phyloP scores from a whole-genome alignment of 2,329 filamentous ascomycete genomes.

The Colletotrichum trifolii region DNA sequence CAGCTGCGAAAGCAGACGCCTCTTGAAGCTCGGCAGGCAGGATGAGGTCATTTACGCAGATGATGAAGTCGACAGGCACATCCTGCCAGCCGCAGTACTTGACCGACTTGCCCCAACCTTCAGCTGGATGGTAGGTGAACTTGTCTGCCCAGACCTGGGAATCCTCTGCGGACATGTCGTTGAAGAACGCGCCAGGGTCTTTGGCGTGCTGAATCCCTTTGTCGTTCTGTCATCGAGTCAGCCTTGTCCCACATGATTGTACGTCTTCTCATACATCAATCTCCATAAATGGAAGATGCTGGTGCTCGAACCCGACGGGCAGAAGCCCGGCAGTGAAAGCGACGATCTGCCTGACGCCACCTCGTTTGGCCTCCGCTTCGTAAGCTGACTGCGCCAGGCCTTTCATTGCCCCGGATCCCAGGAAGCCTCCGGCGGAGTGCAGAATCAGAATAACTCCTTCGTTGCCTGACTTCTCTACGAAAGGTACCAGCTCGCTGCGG shows the following conservation, averaged over 20 bases:
- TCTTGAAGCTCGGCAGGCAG: neutral
- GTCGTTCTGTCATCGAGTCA: neutral
- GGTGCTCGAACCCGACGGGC: constrained; percentile 1
- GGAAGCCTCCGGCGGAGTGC: neutral
- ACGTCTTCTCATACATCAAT: neutral
- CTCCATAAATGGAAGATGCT: neutral
- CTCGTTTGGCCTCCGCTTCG: neutral
- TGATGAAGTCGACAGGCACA: neutral
- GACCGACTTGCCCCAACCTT: neutral
- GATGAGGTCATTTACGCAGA: neutral
- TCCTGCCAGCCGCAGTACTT: neutral
- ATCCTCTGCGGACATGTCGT: constrained; percentile 2
- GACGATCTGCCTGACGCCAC: neutral
- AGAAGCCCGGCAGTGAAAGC: neutral
- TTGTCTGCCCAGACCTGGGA: neutral
- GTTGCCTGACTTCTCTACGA: constrained; percentile 1
- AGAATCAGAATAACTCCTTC: constrained; percentile 3
- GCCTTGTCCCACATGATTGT: neutral
- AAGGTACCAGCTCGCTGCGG: neutral
- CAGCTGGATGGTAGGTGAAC: neutral
- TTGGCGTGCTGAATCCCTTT: neutral
- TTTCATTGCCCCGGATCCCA: constrained; percentile 1
- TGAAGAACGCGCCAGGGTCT: neutral
- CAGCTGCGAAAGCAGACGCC: neutral
- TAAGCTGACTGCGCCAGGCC: neutral